Conservation (phyloP, 129 eudicot species). For the Saussurea involucrata region DNA sequence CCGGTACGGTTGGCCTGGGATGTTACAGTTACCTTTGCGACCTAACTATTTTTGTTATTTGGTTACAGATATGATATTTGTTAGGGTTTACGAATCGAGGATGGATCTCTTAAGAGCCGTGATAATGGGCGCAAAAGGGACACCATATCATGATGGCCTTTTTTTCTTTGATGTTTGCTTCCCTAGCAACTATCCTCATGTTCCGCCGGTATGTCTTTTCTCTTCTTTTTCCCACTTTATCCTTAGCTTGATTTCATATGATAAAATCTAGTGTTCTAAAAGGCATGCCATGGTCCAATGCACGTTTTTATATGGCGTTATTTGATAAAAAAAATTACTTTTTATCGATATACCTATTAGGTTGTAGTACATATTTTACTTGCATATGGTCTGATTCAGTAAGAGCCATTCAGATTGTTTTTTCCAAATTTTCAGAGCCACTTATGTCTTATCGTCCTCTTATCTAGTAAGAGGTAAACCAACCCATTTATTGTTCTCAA, state of each 20-base stretch:
- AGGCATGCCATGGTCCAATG: background rate
- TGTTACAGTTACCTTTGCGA: background rate
- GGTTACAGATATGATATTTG: slow-evolving; percentile 60
- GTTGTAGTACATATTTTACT: too few relatives aligned
- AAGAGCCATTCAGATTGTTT: too few relatives aligned
- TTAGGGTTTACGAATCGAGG: slow-evolving; percentile 84
- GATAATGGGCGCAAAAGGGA: slow-evolving; percentile 87
- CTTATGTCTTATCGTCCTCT: too few relatives aligned
- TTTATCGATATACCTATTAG: too few relatives aligned
- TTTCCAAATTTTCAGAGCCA: too few relatives aligned
- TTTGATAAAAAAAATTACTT: too few relatives aligned
- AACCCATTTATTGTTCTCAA: too few relatives aligned
- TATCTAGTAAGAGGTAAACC: too few relatives aligned
- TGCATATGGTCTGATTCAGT: too few relatives aligned
- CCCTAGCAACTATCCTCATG: slow-evolving; percentile 58
- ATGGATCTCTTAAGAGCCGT: slow-evolving; percentile 96
- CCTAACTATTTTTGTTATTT: background rate
- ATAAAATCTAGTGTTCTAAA: background rate
- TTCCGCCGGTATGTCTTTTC: slow-evolving; percentile 64
- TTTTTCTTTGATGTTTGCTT: slow-evolving; percentile 81
- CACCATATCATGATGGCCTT: slow-evolving; percentile 95
- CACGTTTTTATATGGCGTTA: too few relatives aligned
- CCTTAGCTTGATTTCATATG: too few relatives aligned
- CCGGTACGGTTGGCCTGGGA: too few relatives aligned
- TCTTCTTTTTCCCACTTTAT: background rate